These are phyloP conservation scores for Phytophthora vignae DNA, from an alignment of 352 stramenopile genomes.

Conservation along the genomic window DNA sequence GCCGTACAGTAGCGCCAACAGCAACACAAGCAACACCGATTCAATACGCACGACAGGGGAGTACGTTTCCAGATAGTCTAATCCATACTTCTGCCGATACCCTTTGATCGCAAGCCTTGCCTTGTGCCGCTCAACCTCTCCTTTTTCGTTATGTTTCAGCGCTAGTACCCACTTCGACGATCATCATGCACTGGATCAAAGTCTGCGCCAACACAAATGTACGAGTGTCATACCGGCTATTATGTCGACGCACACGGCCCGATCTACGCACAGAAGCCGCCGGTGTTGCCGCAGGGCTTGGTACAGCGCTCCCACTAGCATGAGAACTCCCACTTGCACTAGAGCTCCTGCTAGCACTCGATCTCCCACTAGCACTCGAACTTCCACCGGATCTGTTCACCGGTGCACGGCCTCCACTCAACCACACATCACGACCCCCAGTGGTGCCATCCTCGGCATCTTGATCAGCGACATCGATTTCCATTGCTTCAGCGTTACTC, in stretches of 20 bases:
- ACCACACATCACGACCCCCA: too few species aligned
- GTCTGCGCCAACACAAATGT: neutral
- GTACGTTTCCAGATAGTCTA: neutral
- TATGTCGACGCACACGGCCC: neutral
- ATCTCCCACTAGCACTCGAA: neutral
- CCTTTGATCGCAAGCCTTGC: neutral
- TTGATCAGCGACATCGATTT: conserved; percentile 1
- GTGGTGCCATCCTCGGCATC: too few species aligned
- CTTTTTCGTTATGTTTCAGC: neutral
- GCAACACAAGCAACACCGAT: neutral
- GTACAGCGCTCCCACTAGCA: neutral
- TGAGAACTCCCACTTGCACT: neutral
- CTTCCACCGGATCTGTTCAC: neutral
- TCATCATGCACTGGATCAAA: neutral
- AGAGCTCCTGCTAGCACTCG: too few species aligned
- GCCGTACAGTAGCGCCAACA: neutral
- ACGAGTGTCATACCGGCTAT: neutral
- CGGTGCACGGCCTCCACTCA: neutral
- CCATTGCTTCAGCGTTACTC: neutral
- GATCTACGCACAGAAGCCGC: neutral
- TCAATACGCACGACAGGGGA: too few species aligned
- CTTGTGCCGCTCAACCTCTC: neutral
- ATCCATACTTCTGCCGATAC: neutral
- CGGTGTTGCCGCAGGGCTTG: neutral
- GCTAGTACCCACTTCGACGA: neutral